phyloP scores from a whole-genome alignment of 371 early-diverging fungal species.

The Rhizopus arrhizus region DNA sequence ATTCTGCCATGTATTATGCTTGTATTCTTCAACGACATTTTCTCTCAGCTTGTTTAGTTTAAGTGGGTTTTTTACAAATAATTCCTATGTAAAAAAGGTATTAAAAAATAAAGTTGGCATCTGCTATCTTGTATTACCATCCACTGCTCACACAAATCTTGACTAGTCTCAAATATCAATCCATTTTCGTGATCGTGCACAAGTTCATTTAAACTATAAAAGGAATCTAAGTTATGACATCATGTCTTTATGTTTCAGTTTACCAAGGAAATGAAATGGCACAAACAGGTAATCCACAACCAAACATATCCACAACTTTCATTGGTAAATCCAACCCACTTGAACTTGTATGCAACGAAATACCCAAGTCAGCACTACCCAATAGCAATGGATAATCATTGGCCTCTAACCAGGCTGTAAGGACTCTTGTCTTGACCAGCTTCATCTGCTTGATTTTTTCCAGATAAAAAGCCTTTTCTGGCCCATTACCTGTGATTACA shows the following conservation, averaged over 20 bases:
- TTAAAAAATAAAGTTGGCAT: slow-evolving; percentile 1
- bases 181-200: slow-evolving; percentile 80
- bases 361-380: slow-evolving; percentile 89
- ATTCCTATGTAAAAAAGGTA: slow-evolving; percentile 27
- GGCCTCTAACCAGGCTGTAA: slow-evolving; percentile 81
- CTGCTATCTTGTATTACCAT: slow-evolving; percentile 30
- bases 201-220: slow-evolving; percentile 75
- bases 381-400: slow-evolving; percentile 86
- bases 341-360: slow-evolving; percentile 89
- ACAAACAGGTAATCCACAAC: slow-evolving; percentile 89
- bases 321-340: slow-evolving; percentile 96
- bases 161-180: slow-evolving; percentile 68
- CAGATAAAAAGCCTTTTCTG: slow-evolving; percentile 72
- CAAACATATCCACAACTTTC: slow-evolving; percentile 99
- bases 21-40: slow-evolving; percentile 44
- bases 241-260: not conserved
- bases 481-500: slow-evolving; percentile 95
- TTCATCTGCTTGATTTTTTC: slow-evolving; percentile 57
- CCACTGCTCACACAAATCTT: slow-evolving; percentile 65
- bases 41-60: slow-evolving; percentile 30
- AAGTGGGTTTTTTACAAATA: slow-evolving; percentile 39
- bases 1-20: slow-evolving; percentile 44
- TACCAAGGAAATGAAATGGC: slow-evolving; percentile 77
- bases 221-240: not conserved
- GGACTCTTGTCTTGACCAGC: slow-evolving; percentile 62